Evolutionary conservation across 1,284 basidiomycete species (phyloP), one percentile per base, ranked within the genome.

Genomic region (Pseudozyma sp.): DNA sequence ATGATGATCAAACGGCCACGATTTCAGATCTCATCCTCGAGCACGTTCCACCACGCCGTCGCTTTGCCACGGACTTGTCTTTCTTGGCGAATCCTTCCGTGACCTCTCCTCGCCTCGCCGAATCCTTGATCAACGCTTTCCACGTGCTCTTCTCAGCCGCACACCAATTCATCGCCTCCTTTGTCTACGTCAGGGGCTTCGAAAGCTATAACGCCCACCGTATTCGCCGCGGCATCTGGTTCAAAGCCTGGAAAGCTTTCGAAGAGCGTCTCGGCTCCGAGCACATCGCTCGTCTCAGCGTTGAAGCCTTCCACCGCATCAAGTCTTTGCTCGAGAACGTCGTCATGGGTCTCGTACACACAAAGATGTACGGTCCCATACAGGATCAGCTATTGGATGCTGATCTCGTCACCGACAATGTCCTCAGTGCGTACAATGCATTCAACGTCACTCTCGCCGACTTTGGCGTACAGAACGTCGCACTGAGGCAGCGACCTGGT

Each of bases 141-240:
- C 30, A 57, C 3, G 48, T 58, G 5, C 62, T 71, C 3, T 56
- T 60, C 37, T 40, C 54, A 5, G 50, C 63, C 13, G 68, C 68
- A 19, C 62, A 61, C n/a, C 68, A 75, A n/a, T 75, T 75, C 34
- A 40, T 53, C 11, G 56, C 57, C 16, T 55, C 72, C n/a, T 75
- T 71, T 19, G 72, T 75, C 42, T 75, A 68, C 50, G 72, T 75
- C 30, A 62, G 62, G 17, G 72, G 72, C 34, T 75, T 72, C 40
- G 72, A 75, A 54, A 58, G 48, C 40, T 75, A 75, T 49, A 75
- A 75, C 46, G 64, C 69, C 3, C 64, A 66, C 29, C 61, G 72
- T 49, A 75, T 75, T 24, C 61, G 72, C 17, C 51, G 72, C 40
- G 72, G 72, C 35, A 75, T 75, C 56, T 64, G 64, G 54, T 61